Evolutionary conservation across 1,284 basidiomycete genomes (phyloP).

Genomic region (Papiliotrema flavescens): DNA sequence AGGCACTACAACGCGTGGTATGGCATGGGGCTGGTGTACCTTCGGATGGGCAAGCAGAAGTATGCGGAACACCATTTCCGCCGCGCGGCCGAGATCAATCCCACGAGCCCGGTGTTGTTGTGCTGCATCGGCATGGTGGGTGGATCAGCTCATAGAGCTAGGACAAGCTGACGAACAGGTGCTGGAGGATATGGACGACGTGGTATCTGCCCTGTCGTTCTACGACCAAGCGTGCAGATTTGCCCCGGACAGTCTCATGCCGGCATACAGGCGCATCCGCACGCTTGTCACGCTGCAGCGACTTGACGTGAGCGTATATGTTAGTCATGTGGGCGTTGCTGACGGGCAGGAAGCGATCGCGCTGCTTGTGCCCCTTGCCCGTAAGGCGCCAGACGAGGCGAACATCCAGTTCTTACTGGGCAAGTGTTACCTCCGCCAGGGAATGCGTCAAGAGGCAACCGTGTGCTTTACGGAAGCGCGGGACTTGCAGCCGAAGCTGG

Average conservation of each 20-base stretch:
- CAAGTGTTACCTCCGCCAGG: constrained; percentile 75
- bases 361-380: constrained; percentile 72
- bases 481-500: constrained; percentile 59
- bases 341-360: constrained; percentile 64
- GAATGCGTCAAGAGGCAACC: constrained; percentile 71
- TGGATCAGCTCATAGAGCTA: background rate
- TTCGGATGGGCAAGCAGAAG: constrained; percentile 81
- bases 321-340: constrained; percentile 4
- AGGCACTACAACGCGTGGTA: constrained; percentile 98
- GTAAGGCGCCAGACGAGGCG: constrained; percentile 82
- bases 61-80: constrained; percentile 92
- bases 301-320: constrained; percentile 64
- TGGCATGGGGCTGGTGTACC: constrained; percentile 90
- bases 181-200: constrained; percentile 72
- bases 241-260: constrained; percentile 78
- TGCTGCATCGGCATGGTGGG: constrained; percentile 86
- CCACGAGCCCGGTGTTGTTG: constrained; percentile 80
- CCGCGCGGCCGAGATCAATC: constrained; percentile 83
- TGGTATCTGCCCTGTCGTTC: constrained; percentile 65
- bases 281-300: constrained; percentile 76
- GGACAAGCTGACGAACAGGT: constrained; percentile 53
- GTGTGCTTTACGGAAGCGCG: constrained; percentile 79
- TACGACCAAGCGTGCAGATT: constrained; percentile 74
- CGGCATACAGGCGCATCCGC: constrained; percentile 84
- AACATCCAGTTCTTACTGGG: constrained; percentile 95